Evolutionary conservation across 768 basidiomycete species (phyloP).

Genomic region (Ramaria sp.): DNA sequence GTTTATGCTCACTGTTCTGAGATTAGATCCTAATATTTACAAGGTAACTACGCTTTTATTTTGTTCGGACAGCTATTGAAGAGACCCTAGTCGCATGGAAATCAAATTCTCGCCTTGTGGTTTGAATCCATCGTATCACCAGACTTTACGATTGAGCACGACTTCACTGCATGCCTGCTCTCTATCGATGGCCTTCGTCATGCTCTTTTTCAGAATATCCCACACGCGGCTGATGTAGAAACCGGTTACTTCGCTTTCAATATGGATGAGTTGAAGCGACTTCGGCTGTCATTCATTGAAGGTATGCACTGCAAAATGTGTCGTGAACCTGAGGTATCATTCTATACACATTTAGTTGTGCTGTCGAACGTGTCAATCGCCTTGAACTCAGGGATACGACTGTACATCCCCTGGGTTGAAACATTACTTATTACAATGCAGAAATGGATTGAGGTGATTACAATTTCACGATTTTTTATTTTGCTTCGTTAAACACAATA

Average conservation of each 20-base stretch:
- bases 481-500: neutral
- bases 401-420: neutral
- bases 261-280: neutral
- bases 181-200: slow-evolving; percentile 47
- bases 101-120: slow-evolving; percentile 43
- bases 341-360: neutral
- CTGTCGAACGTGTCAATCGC: neutral
- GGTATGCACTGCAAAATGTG: neutral
- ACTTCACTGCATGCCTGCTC: slow-evolving; percentile 46
- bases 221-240: neutral
- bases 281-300: neutral
- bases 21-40: slow-evolving; percentile 52
- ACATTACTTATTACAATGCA: neutral
- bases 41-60: slow-evolving; percentile 26
- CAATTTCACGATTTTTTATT: neutral
- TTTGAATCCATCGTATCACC: slow-evolving; percentile 40
- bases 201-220: slow-evolving; percentile 17
- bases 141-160: slow-evolving; percentile 41
- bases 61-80: neutral
- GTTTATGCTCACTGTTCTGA: slow-evolving; percentile 46
- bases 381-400: neutral
- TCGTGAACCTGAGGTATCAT: neutral
- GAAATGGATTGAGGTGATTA: neutral
- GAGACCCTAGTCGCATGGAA: slow-evolving; percentile 28
- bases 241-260: neutral